These are phyloP conservation scores for Stephanodiscus minutulus DNA, from an alignment of 108 stramenopile species.

Conservation along the genomic window DNA sequence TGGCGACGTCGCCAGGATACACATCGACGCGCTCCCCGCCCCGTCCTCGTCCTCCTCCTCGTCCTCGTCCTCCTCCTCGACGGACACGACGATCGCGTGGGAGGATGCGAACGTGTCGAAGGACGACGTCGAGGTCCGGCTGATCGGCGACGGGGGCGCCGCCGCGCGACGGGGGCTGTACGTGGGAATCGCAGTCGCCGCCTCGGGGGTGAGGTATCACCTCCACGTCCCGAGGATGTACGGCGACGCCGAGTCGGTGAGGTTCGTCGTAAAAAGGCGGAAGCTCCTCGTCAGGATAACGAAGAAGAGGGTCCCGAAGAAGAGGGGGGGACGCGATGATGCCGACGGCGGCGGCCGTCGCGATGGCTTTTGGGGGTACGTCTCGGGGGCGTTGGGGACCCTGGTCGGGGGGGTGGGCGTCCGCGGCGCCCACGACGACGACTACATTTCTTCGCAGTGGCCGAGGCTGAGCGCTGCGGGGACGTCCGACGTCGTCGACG, in stretches of 20 bases:
- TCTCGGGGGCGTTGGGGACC: conserved; percentile 2
- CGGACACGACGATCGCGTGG: conserved; percentile 36
- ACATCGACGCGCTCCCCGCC: conserved; percentile 70
- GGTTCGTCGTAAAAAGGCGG: conserved; percentile 55
- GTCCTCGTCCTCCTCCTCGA: background rate
- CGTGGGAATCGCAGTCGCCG: conserved; percentile 25
- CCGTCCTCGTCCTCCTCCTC: conserved; percentile 7
- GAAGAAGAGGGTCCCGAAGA: conserved; percentile 50
- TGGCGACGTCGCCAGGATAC: conserved; percentile 67
- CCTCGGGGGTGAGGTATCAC: conserved; percentile 44
- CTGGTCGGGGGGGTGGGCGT: background rate
- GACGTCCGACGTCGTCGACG: too few relatives aligned
- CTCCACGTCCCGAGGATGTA: conserved; percentile 64
- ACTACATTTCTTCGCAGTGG: conserved; percentile 10
- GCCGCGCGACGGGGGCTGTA: conserved; percentile 30
- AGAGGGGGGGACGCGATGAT: background rate
- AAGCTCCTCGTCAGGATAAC: conserved; percentile 64
- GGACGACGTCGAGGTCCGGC: conserved; percentile 42
- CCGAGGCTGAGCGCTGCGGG: conserved; percentile 17
- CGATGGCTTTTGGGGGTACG: conserved; percentile 14
- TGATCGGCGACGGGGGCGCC: conserved; percentile 45
- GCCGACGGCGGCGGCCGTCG: background rate
- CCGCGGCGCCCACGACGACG: background rate
- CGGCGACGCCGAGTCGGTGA: conserved; percentile 59
- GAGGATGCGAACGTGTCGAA: conserved; percentile 44